Conservation (phyloP, 2,329 filamentous ascomycete genomes). For the Ascochyta fabae region DNA sequence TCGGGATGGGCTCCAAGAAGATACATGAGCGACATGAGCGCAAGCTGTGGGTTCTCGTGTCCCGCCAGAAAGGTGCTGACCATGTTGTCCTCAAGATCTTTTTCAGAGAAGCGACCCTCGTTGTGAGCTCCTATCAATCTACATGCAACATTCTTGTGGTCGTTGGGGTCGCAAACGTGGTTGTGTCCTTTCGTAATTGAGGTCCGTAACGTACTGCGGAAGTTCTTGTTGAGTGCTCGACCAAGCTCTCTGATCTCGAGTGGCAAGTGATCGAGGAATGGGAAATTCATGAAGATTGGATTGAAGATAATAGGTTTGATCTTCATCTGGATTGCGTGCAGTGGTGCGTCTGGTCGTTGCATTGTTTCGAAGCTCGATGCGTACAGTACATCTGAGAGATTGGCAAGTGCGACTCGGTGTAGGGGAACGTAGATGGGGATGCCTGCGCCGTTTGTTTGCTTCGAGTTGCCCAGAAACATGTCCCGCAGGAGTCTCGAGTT, state of each 20-base stretch:
- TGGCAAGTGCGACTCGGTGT: constrained; percentile 49
- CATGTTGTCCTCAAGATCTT: constrained; percentile 36
- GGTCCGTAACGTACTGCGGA: constrained; percentile 28
- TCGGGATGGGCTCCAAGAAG: constrained; percentile 29
- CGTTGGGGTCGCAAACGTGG: constrained; percentile 31
- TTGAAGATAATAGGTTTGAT: constrained; percentile 39
- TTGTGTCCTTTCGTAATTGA: constrained; percentile 32
- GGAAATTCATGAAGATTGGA: constrained; percentile 37
- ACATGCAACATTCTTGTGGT: constrained; percentile 28
- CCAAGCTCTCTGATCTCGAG: constrained; percentile 30
- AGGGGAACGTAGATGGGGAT: constrained; percentile 43
- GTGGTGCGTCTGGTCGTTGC: constrained; percentile 25
- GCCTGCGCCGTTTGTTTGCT: constrained; percentile 24
- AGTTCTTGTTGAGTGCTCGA: constrained; percentile 26
- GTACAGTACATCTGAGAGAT: constrained; percentile 45
- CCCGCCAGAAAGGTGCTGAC: constrained; percentile 37
- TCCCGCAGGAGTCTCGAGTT: constrained; percentile 31
- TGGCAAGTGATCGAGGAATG: constrained; percentile 31
- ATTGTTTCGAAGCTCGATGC: constrained; percentile 36
- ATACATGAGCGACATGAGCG: constrained; percentile 35
- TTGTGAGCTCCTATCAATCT: constrained; percentile 31
- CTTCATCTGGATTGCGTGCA: constrained; percentile 30
- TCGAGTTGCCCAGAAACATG: constrained; percentile 41
- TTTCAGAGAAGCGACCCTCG: constrained; percentile 30
- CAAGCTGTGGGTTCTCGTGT: constrained; percentile 37